These are phyloP conservation scores for Aspergillus neotritici DNA, from an alignment of 2,329 filamentous ascomycete species.

Conservation along the genomic window DNA sequence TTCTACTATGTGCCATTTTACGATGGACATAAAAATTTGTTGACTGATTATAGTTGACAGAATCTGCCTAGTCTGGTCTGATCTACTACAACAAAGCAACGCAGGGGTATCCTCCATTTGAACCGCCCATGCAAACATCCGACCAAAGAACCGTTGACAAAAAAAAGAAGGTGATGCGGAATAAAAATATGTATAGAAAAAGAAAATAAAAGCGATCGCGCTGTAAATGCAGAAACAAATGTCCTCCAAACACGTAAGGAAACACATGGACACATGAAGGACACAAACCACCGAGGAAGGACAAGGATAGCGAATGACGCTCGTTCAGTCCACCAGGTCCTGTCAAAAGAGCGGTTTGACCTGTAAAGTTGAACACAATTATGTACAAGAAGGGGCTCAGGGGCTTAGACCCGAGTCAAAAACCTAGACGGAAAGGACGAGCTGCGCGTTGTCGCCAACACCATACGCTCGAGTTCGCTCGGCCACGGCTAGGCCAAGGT, in stretches of 20 bases:
- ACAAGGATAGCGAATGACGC: conserved; percentile 22
- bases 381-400: conserved; percentile 24
- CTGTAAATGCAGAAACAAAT: conserved; percentile 24
- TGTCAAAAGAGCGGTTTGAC: conserved; percentile 13
- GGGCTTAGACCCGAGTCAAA: conserved; percentile 12
- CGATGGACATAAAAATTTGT: too few species aligned
- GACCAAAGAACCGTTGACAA: conserved; percentile 14
- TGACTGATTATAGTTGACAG: too few species aligned
- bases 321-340: conserved; percentile 10
- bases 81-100: conserved; percentile 21
- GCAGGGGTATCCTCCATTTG: conserved; percentile 26
- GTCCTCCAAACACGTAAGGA: conserved; percentile 17
- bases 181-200: conserved; percentile 15
- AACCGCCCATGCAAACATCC: conserved; percentile 20
- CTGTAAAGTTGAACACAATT: conserved; percentile 15
- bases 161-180: conserved; percentile 7
- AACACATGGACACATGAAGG: conserved; percentile 24
- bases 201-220: conserved; percentile 15
- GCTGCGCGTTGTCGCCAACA: conserved; percentile 47
- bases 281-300: conserved; percentile 17
- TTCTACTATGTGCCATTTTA: too few species aligned
- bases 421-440: conserved; percentile 65
- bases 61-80: too few species aligned
- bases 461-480: conserved; percentile 69
- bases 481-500: conserved; percentile 82